A percentile compares a stretch with the other conserved stretches of the same genome.
These are phyloP conservation scores for Arthrobotrys pseudoclavata DNA, from an alignment of 2,329 filamentous ascomycete genomes.

Conservation along the genomic window DNA sequence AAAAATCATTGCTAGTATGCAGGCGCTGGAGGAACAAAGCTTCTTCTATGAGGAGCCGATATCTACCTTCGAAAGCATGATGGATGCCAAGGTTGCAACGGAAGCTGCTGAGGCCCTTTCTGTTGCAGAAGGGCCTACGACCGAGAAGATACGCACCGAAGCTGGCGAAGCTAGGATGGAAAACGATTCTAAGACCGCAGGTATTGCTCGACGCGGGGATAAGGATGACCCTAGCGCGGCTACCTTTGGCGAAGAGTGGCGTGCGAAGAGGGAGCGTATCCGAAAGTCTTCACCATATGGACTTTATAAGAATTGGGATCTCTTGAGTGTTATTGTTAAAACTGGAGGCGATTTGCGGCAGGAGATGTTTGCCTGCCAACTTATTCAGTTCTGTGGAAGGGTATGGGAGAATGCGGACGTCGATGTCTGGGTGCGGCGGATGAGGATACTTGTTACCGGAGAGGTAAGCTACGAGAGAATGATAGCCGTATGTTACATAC, in stretches of 20 bases:
- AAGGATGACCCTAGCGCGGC: constrained; percentile 87
- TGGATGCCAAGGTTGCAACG: constrained; percentile 77
- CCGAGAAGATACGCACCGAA: constrained; percentile 73
- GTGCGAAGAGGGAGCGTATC: constrained; percentile 85
- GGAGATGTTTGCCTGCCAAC: constrained; percentile 87
- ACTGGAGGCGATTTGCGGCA: constrained; percentile 85
- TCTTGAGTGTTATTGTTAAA: constrained; percentile 88
- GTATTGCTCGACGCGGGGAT: constrained; percentile 83
- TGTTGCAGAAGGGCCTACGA: constrained; percentile 65
- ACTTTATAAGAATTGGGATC: constrained; percentile 91
- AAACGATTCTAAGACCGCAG: constrained; percentile 88
- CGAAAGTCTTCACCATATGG: constrained; percentile 86
- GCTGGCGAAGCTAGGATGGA: constrained; percentile 88
- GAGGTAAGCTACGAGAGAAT: constrained; percentile 67
- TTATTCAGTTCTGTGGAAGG: constrained; percentile 83
- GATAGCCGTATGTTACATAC: constrained; percentile 1
- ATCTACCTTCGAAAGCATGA: constrained; percentile 85
- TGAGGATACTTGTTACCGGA: constrained; percentile 87
- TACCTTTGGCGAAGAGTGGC: constrained; percentile 89
- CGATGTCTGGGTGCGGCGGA: constrained; percentile 88
- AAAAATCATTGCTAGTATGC: constrained; percentile 92
- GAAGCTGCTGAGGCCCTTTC: constrained; percentile 70
- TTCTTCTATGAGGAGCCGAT: constrained; percentile 76
- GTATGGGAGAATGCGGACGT: constrained; percentile 82
- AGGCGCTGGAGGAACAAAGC: constrained; percentile 85